Evolutionary conservation across 2,329 filamentous ascomycete species (phyloP).

Genomic region (Trichoderma citrinoviride): DNA sequence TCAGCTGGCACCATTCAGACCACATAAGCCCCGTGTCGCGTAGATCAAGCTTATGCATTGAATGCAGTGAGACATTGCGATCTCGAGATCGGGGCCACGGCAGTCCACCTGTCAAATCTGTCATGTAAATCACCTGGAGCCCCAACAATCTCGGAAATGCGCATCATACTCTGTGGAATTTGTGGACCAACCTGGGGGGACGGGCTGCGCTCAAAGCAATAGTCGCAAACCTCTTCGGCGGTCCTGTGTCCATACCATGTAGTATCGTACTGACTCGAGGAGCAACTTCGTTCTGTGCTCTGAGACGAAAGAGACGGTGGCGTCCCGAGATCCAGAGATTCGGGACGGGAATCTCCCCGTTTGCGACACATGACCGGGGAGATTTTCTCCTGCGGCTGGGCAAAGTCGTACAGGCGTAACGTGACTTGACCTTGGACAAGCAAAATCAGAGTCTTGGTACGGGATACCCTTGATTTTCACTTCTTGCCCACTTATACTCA

Average conservation of each 20-base stretch:
- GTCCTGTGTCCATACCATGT: background rate
- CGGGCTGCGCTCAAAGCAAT: constrained; percentile 1
- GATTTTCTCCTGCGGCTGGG: background rate
- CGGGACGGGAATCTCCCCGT: constrained; percentile 6
- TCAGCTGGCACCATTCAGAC: background rate
- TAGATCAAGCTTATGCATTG: background rate
- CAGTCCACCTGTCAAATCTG: constrained; percentile 9
- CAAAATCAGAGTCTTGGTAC: background rate
- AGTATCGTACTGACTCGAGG: background rate
- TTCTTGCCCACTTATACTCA: background rate
- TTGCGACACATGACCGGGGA: background rate
- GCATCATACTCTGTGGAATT: background rate
- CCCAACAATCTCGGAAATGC: background rate
- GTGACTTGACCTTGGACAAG: background rate
- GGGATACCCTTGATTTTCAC: background rate
- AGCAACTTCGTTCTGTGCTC: background rate
- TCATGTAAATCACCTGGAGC: background rate
- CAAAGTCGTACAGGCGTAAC: background rate
- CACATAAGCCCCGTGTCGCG: background rate
- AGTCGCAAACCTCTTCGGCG: background rate
- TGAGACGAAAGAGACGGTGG: background rate
- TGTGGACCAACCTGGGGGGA: background rate
- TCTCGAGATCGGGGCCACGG: background rate
- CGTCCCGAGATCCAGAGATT: constrained; percentile 2
- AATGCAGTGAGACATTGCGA: background rate